A percentile compares a stretch with the other conserved stretches of the same genome.
These are phyloP conservation scores for Schizosaccharomyces octosporus DNA, from an alignment of 805 yeast genomes.

Conservation along the genomic window DNA sequence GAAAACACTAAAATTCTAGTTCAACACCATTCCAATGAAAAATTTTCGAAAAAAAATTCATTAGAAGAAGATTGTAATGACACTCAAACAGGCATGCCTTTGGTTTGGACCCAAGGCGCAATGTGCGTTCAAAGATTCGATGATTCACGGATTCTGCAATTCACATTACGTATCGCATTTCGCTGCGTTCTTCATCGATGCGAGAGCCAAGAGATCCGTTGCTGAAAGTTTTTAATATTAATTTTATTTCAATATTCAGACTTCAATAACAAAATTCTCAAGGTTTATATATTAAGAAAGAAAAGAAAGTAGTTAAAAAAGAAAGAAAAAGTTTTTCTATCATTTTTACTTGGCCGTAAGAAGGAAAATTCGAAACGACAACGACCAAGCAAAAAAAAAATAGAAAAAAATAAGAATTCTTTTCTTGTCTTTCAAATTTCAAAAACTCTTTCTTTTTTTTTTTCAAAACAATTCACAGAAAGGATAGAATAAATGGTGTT, in stretches of 20 bases:
- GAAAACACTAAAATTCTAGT: background rate
- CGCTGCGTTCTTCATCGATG: constrained; percentile 25
- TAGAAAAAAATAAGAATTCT: no score
- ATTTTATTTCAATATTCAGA: constrained; percentile 4
- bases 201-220: constrained; percentile 23
- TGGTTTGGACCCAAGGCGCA: constrained; percentile 20
- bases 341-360: no score
- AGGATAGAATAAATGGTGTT: no score
- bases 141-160: constrained; percentile 20
- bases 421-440: no score
- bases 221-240: constrained; percentile 16
- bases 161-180: constrained; percentile 22
- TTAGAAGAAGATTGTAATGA: constrained; percentile 17
- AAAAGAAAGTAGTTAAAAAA: no score
- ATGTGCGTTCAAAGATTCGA: constrained; percentile 25
- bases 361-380: no score
- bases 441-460: no score
- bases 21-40: background rate
- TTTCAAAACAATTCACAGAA: no score
- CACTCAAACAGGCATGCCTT: constrained; percentile 21
- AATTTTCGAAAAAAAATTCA: no score
- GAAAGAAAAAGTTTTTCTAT: no score
- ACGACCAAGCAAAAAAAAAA: no score
- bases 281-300: no score
- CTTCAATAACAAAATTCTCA: constrained; percentile 5